phyloP scores from a whole-genome alignment of 1,284 basidiomycete species.

The Puccinia horiana region DNA sequence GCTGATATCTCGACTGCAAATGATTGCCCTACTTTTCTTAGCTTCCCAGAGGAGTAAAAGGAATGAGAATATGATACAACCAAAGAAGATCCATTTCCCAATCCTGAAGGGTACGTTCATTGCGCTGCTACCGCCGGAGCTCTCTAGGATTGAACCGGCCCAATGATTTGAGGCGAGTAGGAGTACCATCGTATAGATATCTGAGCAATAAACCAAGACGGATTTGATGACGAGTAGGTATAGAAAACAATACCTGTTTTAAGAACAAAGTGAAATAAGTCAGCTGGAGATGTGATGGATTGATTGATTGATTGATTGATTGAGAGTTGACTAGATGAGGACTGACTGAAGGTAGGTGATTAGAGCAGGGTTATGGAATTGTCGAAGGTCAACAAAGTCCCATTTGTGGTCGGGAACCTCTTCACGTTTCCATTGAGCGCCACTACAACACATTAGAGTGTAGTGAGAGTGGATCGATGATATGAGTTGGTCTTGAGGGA shows the following conservation, averaged over 20 bases:
- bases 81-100: slow-evolving; percentile 94
- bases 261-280: too few relatives aligned
- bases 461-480: neutral
- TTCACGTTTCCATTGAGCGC: slow-evolving; percentile 48
- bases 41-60: slow-evolving; percentile 87
- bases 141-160: slow-evolving; percentile 83
- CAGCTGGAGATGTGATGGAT: too few relatives aligned
- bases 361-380: slow-evolving; percentile 44
- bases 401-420: slow-evolving; percentile 49
- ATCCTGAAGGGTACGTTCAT: slow-evolving; percentile 79
- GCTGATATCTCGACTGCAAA: slow-evolving; percentile 90
- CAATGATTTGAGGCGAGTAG: slow-evolving; percentile 90
- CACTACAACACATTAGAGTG: slow-evolving; percentile 39
- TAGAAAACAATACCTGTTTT: slow-evolving; percentile 77
- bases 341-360: slow-evolving; percentile 48
- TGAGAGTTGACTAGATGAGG: neutral
- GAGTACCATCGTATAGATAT: slow-evolving; percentile 95
- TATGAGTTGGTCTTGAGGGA: neutral
- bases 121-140: slow-evolving; percentile 67
- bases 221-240: slow-evolving; percentile 91
- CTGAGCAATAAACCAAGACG: slow-evolving; percentile 90
- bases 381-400: slow-evolving; percentile 47
- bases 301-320: neutral
- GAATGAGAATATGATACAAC: slow-evolving; percentile 97
- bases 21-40: slow-evolving; percentile 87